Percentiles rank a stretch among this genome's conserved stretches.
Evolutionary conservation across 2,329 filamentous ascomycete genomes (phyloP).

Genomic region (Monosporascus cannonballus): DNA sequence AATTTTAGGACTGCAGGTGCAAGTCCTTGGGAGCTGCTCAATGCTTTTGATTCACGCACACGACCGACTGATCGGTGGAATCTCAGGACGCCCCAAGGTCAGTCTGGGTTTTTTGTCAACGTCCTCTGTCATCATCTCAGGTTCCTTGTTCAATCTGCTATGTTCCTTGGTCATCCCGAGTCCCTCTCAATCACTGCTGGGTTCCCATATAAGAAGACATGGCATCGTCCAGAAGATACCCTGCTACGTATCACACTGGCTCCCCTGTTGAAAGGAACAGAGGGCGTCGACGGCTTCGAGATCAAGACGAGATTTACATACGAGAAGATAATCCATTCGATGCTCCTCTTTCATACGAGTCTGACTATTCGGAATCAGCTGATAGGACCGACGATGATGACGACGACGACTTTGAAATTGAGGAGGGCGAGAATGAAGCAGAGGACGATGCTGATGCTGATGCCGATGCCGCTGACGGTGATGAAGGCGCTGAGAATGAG

Average conservation of each 20-base stretch:
- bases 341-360: background rate
- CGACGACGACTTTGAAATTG: conserved; percentile 16
- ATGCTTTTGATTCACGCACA: conserved; percentile 1
- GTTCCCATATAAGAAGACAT: background rate
- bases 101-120: conserved; percentile 3
- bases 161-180: background rate
- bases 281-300: background rate
- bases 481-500: conserved; percentile 25
- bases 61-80: conserved; percentile 14
- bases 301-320: background rate
- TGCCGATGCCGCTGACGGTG: conserved; percentile 20
- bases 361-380: background rate
- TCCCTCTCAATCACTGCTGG: background rate
- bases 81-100: conserved; percentile 18
- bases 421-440: conserved; percentile 26
- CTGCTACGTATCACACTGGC: background rate
- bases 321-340: background rate
- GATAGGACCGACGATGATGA: conserved; percentile 9
- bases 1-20: background rate
- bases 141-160: background rate
- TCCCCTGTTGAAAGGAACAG: background rate
- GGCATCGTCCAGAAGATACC: background rate
- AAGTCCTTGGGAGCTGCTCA: conserved; percentile 2
- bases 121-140: background rate
- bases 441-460: conserved; percentile 15